phyloP scores from a whole-genome alignment of 1,139 yeast genomes.

The Magnusiomyces ingens region DNA sequence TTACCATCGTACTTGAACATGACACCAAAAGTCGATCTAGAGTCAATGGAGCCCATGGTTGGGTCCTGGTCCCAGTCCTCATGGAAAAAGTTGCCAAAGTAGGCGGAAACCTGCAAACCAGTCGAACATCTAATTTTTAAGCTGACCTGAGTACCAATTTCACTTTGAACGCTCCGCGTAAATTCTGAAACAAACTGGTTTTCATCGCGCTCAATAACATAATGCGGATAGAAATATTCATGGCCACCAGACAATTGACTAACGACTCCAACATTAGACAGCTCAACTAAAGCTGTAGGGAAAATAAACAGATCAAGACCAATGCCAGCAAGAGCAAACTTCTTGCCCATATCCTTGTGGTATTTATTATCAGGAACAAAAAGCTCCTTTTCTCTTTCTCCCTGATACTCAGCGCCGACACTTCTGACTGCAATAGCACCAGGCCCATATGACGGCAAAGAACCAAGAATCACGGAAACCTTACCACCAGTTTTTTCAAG shows the following conservation, averaged over 20 bases:
- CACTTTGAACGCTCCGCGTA: constrained; percentile 26
- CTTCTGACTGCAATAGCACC: constrained; percentile 62
- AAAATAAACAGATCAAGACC: constrained; percentile 76
- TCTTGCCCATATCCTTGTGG: constrained; percentile 55
- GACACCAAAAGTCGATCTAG: constrained; percentile 64
- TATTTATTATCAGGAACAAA: constrained; percentile 57
- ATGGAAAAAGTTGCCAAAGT: constrained; percentile 51
- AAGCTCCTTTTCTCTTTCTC: constrained; percentile 50
- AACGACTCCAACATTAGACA: constrained; percentile 66
- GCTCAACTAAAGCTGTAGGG: constrained; percentile 59
- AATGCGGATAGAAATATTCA: constrained; percentile 59
- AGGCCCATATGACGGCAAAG: constrained; percentile 78
- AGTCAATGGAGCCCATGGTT: constrained; percentile 56
- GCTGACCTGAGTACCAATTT: constrained; percentile 71
- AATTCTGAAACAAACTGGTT: constrained; percentile 57
- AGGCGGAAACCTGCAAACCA: constrained; percentile 78
- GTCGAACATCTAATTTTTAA: constrained; percentile 81
- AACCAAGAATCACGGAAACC: constrained; percentile 58
- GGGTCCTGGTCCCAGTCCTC: constrained; percentile 48
- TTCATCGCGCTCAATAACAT: constrained; percentile 66
- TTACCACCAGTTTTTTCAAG: constrained; percentile 77
- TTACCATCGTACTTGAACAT: constrained; percentile 73
- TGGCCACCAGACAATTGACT: constrained; percentile 69
- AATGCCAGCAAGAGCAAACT: constrained; percentile 51
- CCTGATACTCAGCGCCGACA: constrained; percentile 19